Evolutionary conservation across 164 flowering plant genomes (phyloP), one percentile per base, ranked within the genome.

Genomic region (Piper betle): DNA sequence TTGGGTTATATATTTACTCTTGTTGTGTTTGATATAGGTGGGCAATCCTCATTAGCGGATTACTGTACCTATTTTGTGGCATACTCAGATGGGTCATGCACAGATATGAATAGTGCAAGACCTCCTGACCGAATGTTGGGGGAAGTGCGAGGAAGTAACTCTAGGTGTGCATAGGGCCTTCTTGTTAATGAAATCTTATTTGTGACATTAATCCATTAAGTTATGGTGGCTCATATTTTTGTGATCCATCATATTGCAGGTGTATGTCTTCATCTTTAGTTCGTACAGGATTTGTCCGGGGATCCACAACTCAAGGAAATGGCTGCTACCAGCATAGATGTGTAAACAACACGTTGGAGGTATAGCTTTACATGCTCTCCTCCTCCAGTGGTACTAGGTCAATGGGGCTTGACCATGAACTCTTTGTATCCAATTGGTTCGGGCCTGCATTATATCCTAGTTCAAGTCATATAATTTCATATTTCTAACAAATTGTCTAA

Each of bases 71-170:
- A 91, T 66, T 94, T 79, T 74, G 96, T 94, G 33, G 96, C 99
- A 52, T 94, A 94, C 71, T 94, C 99, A n/a, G 99, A 94, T 80
- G 99, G 99, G 57, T 94, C 97, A 66, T 94, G 99, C 74, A 88
- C 95, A 62, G 97, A 94, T 72, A 77, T 84, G 50, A 88, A 85
- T 63, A 85, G 96, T 81, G 96, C 97, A 58, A 77, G 99, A 15
- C 80, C 93, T 56, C 99, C 99, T 59, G 99, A 94, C 77, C 82
- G 91, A 73, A 91, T 94, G 99, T 75, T 94, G 77, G 99, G 99
- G 68, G 99, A 94, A 83, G 88, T 94, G 69, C 87, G 99, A 37
- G 99, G 96, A 64, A 78, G 88, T 73, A 79, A 63, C 72, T 94
- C 99, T 33, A 88, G 99, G 99, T 90, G 53, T 66, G 74, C 19